Evolutionary conservation across 352 stramenopile species (phyloP).

Genomic region (Phytopythium ostracodes): DNA sequence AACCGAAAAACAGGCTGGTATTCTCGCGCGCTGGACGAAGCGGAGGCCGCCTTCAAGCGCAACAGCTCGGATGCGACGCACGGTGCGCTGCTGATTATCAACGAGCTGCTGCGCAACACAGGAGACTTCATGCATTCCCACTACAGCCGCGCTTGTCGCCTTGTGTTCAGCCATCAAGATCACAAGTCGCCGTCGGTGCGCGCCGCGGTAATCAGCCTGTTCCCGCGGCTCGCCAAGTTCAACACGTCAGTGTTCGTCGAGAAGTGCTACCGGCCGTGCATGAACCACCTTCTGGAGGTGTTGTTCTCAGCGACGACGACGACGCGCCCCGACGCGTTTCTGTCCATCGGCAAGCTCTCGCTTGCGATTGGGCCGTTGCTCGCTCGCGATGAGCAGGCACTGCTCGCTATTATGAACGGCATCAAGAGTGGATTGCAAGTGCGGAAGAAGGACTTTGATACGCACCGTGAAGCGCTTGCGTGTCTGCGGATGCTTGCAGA

Average conservation of each 20-base stretch:
- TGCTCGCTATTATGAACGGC: conserved; percentile 81
- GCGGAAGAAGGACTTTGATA: conserved; percentile 81
- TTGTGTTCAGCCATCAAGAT: conserved; percentile 74
- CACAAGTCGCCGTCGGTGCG: conserved; percentile 78
- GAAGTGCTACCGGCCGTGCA: conserved; percentile 77
- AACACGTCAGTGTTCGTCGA: conserved; percentile 86
- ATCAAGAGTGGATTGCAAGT: conserved; percentile 85
- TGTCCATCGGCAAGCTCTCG: conserved; percentile 84
- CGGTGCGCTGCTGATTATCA: conserved; percentile 79
- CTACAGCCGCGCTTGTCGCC: conserved; percentile 64
- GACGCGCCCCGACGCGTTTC: conserved; percentile 69
- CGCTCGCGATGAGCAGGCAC: conserved; percentile 71
- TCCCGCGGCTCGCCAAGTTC: conserved; percentile 85
- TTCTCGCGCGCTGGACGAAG: conserved; percentile 71
- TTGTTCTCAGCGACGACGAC: conserved; percentile 75
- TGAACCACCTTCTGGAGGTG: conserved; percentile 82
- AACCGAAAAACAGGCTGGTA: conserved; percentile 86
- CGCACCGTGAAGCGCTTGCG: conserved; percentile 77
- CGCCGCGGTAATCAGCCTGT: conserved; percentile 81
- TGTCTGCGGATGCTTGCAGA: conserved; percentile 83
- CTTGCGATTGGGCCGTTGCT: conserved; percentile 74
- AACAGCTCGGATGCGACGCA: conserved; percentile 80
- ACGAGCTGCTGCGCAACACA: conserved; percentile 83
- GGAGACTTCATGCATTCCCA: conserved; percentile 88
- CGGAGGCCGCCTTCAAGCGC: conserved; percentile 61